A percentile compares a stretch with the other conserved stretches of the same genome.
phyloP scores from a whole-genome alignment of 371 early-diverging fungal genomes.

The Apophysomyces trapeziformis region DNA sequence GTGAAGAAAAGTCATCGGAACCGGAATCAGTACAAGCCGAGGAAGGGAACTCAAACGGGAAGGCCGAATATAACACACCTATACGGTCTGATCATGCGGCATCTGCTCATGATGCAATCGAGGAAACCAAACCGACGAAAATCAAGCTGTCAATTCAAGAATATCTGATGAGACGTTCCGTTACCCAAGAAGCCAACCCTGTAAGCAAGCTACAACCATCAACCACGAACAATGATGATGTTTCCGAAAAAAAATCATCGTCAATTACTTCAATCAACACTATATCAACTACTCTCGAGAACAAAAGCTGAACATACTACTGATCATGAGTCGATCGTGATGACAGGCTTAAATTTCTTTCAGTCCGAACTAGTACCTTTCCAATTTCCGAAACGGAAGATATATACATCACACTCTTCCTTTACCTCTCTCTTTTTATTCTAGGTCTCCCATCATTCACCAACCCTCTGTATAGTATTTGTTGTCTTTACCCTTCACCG shows the following conservation, averaged over 20 bases:
- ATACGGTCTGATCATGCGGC: not conserved
- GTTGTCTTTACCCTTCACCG: not conserved
- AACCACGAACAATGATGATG: not conserved
- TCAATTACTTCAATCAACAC: too few relatives aligned
- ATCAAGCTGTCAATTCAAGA: conserved; percentile 44
- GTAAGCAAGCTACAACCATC: not conserved
- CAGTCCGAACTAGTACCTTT: not conserved
- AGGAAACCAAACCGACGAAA: conserved; percentile 21
- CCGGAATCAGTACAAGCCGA: not conserved
- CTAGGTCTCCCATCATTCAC: not conserved
- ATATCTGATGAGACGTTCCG: conserved; percentile 34
- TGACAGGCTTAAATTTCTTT: not conserved
- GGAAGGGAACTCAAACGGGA: not conserved
- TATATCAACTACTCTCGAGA: not conserved
- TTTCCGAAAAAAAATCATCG: not conserved
- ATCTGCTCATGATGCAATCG: conserved; percentile 8
- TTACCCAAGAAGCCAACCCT: conserved; percentile 19
- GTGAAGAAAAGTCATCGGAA: too few relatives aligned
- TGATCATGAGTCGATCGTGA: not conserved
- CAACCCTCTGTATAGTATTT: conserved; percentile 2
- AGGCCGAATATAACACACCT: not conserved
- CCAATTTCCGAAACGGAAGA: not conserved
- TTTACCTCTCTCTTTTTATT: not conserved
- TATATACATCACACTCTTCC: not conserved
- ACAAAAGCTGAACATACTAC: too few relatives aligned